Conservation (phyloP, 2,329 filamentous ascomycete genomes). For the Neurospora sp. region DNA sequence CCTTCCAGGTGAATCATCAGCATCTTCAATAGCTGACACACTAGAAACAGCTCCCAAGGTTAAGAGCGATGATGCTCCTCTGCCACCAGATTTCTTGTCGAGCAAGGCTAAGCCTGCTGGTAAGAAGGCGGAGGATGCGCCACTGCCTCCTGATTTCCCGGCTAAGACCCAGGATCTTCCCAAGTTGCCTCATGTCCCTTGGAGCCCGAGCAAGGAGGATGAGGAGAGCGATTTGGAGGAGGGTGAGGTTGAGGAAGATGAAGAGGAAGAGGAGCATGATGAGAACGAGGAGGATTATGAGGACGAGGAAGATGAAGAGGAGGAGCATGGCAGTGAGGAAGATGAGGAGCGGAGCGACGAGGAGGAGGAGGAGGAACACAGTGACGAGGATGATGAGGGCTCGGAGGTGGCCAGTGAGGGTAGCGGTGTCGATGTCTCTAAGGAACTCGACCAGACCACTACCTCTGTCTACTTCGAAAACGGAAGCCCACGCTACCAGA, state of each 20-base stretch:
- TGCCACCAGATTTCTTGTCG: slow-evolving; percentile 17
- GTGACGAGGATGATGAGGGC: slow-evolving; percentile 32
- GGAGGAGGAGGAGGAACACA: slow-evolving; percentile 26
- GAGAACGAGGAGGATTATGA: slow-evolving; percentile 34
- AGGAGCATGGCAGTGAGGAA: slow-evolving; percentile 28
- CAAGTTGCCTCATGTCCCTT: slow-evolving; percentile 18
- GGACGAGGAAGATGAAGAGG: slow-evolving; percentile 33
- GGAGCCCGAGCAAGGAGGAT: slow-evolving; percentile 23
- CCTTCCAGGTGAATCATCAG: background rate
- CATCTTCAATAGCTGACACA: slow-evolving; percentile 12
- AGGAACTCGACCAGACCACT: slow-evolving; percentile 46
- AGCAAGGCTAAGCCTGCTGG: slow-evolving; percentile 8
- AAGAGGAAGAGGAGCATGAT: background rate
- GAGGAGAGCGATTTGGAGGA: slow-evolving; percentile 25
- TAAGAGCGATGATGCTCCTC: slow-evolving; percentile 19
- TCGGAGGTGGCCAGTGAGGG: slow-evolving; percentile 41
- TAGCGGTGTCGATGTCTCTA: slow-evolving; percentile 55
- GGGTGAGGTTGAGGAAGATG: slow-evolving; percentile 22
- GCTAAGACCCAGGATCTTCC: slow-evolving; percentile 8
- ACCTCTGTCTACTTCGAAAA: background rate
- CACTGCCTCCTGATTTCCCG: slow-evolving; percentile 19
- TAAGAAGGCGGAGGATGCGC: slow-evolving; percentile 15
- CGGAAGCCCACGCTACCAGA: background rate
- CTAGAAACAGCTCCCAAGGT: slow-evolving; percentile 23
- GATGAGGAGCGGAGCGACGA: slow-evolving; percentile 28